Percentiles rank a stretch among this genome's conserved stretches.
phyloP scores from a whole-genome alignment of 2,329 filamentous ascomycete genomes.

The Fusarium oxysporum region DNA sequence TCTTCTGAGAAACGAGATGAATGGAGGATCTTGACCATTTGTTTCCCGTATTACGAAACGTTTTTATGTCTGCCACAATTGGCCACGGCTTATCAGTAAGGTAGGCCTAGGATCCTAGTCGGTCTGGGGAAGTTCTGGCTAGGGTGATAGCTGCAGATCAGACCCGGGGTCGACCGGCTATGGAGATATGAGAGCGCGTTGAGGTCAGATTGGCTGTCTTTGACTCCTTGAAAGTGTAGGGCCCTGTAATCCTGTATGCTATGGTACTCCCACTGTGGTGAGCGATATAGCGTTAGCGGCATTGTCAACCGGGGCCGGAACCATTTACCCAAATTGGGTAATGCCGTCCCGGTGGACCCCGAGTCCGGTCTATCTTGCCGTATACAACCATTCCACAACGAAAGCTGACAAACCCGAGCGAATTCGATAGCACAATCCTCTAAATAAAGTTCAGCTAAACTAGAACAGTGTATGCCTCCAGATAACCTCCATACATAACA shows the following conservation, averaged over 20 bases:
- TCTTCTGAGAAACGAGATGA: neutral
- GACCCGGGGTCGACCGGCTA: constrained; percentile 5
- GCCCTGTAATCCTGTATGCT: neutral
- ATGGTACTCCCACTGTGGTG: neutral
- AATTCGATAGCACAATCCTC: neutral
- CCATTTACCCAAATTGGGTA: neutral
- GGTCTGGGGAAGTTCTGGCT: neutral
- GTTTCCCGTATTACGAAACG: neutral
- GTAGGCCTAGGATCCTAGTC: neutral
- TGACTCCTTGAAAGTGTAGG: too few relatives aligned
- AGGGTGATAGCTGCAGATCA: constrained; percentile 1
- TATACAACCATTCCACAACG: neutral
- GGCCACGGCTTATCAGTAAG: constrained; percentile 4
- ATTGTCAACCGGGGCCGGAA: neutral
- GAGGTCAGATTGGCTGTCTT: neutral
- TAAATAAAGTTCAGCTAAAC: neutral
- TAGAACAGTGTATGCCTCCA: neutral
- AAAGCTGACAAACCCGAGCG: neutral
- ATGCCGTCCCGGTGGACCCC: neutral
- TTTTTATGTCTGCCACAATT: neutral
- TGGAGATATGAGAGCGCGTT: neutral
- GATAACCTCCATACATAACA: neutral
- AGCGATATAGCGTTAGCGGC: constrained; percentile 8
- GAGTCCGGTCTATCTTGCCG: neutral
- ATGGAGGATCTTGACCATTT: neutral